Evolutionary conservation across 2,329 filamentous ascomycete species (phyloP).

Genomic region (Phialocephala sp.): DNA sequence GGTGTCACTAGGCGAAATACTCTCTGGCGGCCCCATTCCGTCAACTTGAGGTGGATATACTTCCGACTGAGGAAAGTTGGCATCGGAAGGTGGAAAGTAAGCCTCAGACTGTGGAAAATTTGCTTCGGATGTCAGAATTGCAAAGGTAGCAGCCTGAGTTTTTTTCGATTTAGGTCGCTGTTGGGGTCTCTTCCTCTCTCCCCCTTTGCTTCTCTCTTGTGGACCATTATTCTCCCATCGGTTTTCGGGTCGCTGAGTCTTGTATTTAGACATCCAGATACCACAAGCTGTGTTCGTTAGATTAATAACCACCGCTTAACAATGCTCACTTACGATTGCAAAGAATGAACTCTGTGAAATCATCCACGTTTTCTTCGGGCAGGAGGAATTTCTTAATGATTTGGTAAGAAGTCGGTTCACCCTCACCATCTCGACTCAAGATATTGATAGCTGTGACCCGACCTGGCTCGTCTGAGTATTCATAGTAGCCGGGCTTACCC

Average conservation of each 20-base stretch:
- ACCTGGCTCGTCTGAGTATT: conserved; percentile 75
- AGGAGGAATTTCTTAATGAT: conserved; percentile 77
- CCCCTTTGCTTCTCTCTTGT: conserved; percentile 49
- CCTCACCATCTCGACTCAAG: conserved; percentile 65
- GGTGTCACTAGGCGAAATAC: conserved; percentile 13
- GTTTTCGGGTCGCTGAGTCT: conserved; percentile 79
- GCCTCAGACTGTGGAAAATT: conserved; percentile 45
- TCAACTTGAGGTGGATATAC: conserved; percentile 10
- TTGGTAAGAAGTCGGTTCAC: conserved; percentile 70
- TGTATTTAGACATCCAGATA: conserved; percentile 91
- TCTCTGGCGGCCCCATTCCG: conserved; percentile 24
- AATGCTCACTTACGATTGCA: conserved; percentile 78
- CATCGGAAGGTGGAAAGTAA: conserved; percentile 29
- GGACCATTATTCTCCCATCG: conserved; percentile 67
- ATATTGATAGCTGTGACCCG: conserved; percentile 76
- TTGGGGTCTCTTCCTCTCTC: conserved; percentile 46
- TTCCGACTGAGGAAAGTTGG: conserved; percentile 22
- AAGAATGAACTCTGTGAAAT: conserved; percentile 75
- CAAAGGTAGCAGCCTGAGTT: conserved; percentile 14
- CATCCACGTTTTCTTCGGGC: conserved; percentile 64
- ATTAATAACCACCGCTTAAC: background rate
- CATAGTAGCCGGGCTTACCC: conserved; percentile 72
- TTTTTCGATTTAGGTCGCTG: conserved; percentile 41
- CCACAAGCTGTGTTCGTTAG: conserved; percentile 69
- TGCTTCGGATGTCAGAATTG: conserved; percentile 31